These are phyloP conservation scores for Berberis vulgaris DNA, from an alignment of 164 flowering plant genomes.

Conservation along the genomic window DNA sequence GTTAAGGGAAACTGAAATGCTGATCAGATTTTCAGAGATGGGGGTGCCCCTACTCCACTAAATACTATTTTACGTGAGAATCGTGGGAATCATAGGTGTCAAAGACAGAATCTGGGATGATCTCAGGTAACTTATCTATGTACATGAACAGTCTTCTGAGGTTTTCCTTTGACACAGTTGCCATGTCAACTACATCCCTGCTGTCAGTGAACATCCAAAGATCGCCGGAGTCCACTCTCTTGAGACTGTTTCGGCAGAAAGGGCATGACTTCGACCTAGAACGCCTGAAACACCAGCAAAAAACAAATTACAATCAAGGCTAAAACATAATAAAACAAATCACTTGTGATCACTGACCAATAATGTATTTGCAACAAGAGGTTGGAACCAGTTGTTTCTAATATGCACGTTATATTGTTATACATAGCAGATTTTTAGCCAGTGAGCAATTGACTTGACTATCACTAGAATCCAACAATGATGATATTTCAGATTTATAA, in stretches of 20 bases:
- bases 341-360: too few relatives aligned
- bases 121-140: constrained; percentile 66
- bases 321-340: too few relatives aligned
- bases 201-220: constrained; percentile 65
- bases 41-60: not conserved
- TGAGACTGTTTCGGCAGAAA: constrained; percentile 71
- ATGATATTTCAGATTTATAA: too few relatives aligned
- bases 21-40: not conserved
- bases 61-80: constrained; percentile 14
- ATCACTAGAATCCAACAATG: too few relatives aligned
- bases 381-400: too few relatives aligned
- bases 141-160: constrained; percentile 63
- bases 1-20: not conserved
- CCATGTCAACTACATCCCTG: constrained; percentile 58
- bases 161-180: constrained; percentile 54
- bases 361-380: too few relatives aligned
- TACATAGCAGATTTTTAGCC: too few relatives aligned
- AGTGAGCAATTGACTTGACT: too few relatives aligned
- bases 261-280: constrained; percentile 77
- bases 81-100: constrained; percentile 45
- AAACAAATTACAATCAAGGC: not conserved
- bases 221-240: constrained; percentile 72
- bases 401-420: too few relatives aligned
- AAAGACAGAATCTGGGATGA: constrained; percentile 45
- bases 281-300: constrained; percentile 37